phyloP scores from a whole-genome alignment of 2,329 filamentous ascomycete species.

The Aspergillus sp. region DNA sequence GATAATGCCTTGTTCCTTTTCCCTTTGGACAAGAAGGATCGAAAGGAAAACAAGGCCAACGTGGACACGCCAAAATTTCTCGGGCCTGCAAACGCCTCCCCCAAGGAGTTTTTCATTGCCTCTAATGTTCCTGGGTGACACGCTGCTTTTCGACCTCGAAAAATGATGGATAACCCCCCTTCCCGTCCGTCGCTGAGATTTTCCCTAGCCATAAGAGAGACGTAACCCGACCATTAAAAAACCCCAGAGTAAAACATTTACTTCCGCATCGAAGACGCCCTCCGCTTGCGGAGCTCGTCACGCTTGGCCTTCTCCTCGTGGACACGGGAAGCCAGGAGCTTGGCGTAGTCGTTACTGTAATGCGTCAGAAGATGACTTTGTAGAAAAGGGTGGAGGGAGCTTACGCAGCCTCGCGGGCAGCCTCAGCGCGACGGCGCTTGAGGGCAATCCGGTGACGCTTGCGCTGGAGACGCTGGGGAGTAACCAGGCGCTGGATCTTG shows the following conservation, averaged over 20 bases:
- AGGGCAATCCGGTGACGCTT: slow-evolving; percentile 97
- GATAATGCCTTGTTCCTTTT: slow-evolving; percentile 16
- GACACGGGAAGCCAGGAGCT: slow-evolving; percentile 95
- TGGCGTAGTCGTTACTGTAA: slow-evolving; percentile 87
- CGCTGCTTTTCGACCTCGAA: slow-evolving; percentile 7
- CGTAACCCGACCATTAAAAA: slow-evolving; percentile 37
- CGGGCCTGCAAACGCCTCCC: slow-evolving; percentile 2
- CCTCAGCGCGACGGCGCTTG: slow-evolving; percentile 96
- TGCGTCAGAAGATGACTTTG: slow-evolving; percentile 21
- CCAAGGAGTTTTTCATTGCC: slow-evolving; percentile 5
- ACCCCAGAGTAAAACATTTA: slow-evolving; percentile 52
- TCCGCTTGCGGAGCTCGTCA: slow-evolving; percentile 92
- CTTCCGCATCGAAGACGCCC: slow-evolving; percentile 92
- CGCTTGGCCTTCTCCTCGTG: slow-evolving; percentile 92
- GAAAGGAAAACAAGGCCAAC: slow-evolving; percentile 14
- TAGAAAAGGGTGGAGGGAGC: slow-evolving; percentile 34
- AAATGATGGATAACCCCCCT: slow-evolving; percentile 12
- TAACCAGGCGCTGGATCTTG: slow-evolving; percentile 99
- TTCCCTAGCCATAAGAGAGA: slow-evolving; percentile 32
- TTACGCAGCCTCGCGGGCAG: slow-evolving; percentile 98
- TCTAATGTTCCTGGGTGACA: slow-evolving; percentile 9
- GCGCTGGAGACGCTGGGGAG: slow-evolving; percentile 99
- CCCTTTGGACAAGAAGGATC: slow-evolving; percentile 14
- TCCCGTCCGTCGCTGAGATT: slow-evolving; percentile 16
- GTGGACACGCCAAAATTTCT: slow-evolving; percentile 7